Conservation (phyloP, 208 protist species). For the Acanthamoeba castellanii region DNA sequence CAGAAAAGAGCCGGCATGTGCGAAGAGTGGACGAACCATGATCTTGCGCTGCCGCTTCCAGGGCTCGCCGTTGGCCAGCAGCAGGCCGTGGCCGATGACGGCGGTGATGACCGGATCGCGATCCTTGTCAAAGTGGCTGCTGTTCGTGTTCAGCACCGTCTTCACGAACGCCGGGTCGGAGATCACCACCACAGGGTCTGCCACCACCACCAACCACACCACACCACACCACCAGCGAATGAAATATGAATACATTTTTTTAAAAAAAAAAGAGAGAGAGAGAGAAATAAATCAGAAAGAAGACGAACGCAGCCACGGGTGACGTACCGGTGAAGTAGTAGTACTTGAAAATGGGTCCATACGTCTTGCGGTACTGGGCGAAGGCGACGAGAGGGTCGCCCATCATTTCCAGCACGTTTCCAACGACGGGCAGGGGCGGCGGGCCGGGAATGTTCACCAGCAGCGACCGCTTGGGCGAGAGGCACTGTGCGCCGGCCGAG, state of each 20-base stretch:
- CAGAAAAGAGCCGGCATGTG: neutral
- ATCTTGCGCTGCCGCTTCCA: constrained; percentile 55
- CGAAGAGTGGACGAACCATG: neutral
- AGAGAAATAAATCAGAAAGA: neutral
- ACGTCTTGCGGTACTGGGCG: constrained; percentile 3
- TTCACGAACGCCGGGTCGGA: constrained; percentile 57
- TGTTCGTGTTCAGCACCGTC: constrained; percentile 41
- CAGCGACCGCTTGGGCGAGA: neutral
- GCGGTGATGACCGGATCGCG: constrained; percentile 56
- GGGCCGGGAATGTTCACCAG: constrained; percentile 27
- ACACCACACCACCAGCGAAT: too few species aligned
- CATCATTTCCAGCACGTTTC: constrained; percentile 47
- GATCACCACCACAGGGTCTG: constrained; percentile 67
- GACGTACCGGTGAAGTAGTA: constrained; percentile 46
- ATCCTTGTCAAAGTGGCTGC: constrained; percentile 35
- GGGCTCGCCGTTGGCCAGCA: constrained; percentile 47
- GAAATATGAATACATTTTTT: too few species aligned
- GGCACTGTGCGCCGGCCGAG: neutral
- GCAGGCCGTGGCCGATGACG: constrained; percentile 53
- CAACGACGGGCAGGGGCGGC: neutral
- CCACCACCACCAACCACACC: too few species aligned
- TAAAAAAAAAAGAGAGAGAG: too few species aligned
- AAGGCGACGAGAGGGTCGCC: constrained; percentile 36
- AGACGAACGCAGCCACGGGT: neutral
- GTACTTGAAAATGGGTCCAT: constrained; percentile 51